These are phyloP conservation scores for Eutypa lata DNA, from an alignment of 2,329 filamentous ascomycete species.

Conservation along the genomic window DNA sequence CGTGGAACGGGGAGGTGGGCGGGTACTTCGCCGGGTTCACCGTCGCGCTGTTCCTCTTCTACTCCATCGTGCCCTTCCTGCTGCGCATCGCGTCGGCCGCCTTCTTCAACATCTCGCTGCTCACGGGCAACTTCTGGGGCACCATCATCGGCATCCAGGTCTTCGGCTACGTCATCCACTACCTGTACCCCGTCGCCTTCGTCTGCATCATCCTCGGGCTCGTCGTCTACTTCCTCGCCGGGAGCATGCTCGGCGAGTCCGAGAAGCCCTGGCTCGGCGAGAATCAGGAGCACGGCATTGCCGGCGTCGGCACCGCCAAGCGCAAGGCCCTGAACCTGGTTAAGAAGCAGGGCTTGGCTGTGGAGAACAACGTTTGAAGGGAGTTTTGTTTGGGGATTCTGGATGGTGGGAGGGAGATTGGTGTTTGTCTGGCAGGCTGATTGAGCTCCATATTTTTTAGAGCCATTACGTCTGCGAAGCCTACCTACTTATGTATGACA, in stretches of 20 bases:
- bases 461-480: too few species aligned
- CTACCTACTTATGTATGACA: too few species aligned
- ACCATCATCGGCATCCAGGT: constrained; percentile 88
- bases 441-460: too few species aligned
- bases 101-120: constrained; percentile 92
- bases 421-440: too few species aligned
- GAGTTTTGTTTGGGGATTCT: too few species aligned
- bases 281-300: constrained; percentile 77
- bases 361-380: not conserved
- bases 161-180: constrained; percentile 77
- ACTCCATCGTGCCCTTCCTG: constrained; percentile 80
- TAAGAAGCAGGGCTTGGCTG: constrained; percentile 34
- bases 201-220: constrained; percentile 86
- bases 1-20: constrained; percentile 65
- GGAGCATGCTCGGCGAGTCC: constrained; percentile 78
- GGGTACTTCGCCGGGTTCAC: constrained; percentile 92
- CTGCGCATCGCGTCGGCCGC: constrained; percentile 87
- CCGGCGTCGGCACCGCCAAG: constrained; percentile 83
- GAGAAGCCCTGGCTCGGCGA: constrained; percentile 93
- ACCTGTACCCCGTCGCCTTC: constrained; percentile 93
- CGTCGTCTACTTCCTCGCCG: constrained; percentile 82
- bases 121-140: constrained; percentile 97
- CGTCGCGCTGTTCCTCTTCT: constrained; percentile 77
- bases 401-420: too few species aligned
- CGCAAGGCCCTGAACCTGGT: constrained; percentile 64